Base-by-base conservation (phyloP, 2,329 filamentous ascomycete species). In the Furcasterigmium furcatum region DNA sequence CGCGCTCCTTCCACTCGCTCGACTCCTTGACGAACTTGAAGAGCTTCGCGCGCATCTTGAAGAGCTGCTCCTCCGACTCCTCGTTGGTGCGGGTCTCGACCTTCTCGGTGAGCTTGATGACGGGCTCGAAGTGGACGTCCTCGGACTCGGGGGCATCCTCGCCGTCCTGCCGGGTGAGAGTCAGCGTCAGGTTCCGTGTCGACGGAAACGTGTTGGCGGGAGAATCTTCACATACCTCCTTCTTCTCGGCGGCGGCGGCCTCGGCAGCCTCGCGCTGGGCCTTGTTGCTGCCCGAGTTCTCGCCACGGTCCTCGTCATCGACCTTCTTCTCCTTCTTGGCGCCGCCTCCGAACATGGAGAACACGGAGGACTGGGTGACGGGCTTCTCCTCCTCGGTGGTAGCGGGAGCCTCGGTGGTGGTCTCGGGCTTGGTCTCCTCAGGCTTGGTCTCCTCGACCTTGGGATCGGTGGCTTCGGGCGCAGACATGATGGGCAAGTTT, bases 31-130 rank as follows among this genome's bases (percentile, higher is more conserved):
- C 86, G 68, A 97, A 99, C 76, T 91, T 92, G 85, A 99, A 99
- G 55, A 99, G 87, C 83, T 99, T 99, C 65, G 94, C 94, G 61
- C 94, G 89, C 92, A 97, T 96, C 85, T 97, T 97, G 84, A 97
- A 99, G 32, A 84, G 79, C 76, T 96, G 89, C 77, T 97, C 91
- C 79, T 99, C 94, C 38, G 86, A 82, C 79, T 99, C 94, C 74
- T 99, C 94, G 75, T 96, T 95, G 70, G 94, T 97, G 82, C 95
- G 95, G 64, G 83, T 87, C 65, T 97, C 92, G 61, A 97, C 87
- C 77, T 95, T 94, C 78, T 99, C 90, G 52, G 92, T 97, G 64
- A 99, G 79, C 73, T 85, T 91, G 63, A 96, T 88, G 58, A 99
- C 91, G 55, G 94, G 94, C 76, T 96, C 90, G 74, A 97, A 99